Evolutionary conservation across 1,284 basidiomycete species (phyloP), one percentile per base, ranked within the genome.

Genomic region (Puccinia hordei): DNA sequence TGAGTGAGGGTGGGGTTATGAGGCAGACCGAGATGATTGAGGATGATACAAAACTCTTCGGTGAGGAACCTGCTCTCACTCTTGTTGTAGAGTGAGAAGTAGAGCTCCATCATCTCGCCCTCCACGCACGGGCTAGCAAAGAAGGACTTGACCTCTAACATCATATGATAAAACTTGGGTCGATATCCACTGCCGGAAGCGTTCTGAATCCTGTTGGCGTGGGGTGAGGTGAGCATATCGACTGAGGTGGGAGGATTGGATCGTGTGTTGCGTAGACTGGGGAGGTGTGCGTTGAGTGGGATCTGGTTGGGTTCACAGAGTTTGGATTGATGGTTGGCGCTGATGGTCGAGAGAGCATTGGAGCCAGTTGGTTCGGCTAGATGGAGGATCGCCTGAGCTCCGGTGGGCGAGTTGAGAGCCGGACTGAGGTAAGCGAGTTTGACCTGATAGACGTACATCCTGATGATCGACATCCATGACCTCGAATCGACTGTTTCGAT

Each of bases 1-100:
- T 4, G 85, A 82, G 15, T 83, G 82, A 86, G 85, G 0, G 91
- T 90, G 83, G 95, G 91, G 10, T 92, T 89, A 8, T 92, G 90
- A 13, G 93, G 90, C 33, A 92, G 92, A 12, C 95, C 95, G 81
- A 95, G 93, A 86, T 95, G 93, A 85, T 96, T 95, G 38, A 98
- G 89, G 53, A 96, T 87, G 24, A 91, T 91, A 84, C 93, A 95
- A 85, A 92, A 97, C 30, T 98, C 96, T 86, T 99, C 96, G 0
- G 94, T 96, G 65, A 98, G 89, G 86, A 97, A 98, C 57, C 92
- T 91, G 10, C 84, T 84, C 74, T 93, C 92, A 69, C 90, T 89
- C 83, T 92, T 92, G 86, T 92, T 93, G 88, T 93, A 98, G 6
- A 99, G 89, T 2, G 94, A 94, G 86, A 98, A 97, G 86, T 92